Evolutionary conservation across 371 early-diverging fungal genomes (phyloP), one percentile per base, ranked within the genome.

Genomic region (Mortierella sp.): DNA sequence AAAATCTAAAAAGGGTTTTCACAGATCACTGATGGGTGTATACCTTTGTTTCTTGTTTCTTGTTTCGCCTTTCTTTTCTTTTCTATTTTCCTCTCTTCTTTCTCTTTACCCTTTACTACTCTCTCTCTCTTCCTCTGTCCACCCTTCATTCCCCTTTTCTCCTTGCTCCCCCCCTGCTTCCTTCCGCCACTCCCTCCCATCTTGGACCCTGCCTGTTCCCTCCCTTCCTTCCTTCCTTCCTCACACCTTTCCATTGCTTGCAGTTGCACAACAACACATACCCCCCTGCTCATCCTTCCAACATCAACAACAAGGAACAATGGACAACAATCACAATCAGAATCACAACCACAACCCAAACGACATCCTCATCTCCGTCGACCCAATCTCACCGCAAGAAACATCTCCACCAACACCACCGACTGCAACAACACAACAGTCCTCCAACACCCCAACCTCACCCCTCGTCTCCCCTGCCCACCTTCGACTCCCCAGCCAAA

Each of bases 291-390:
- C 16, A 18, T 4, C 56, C n/a, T 56, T 56, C 27, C 21, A 38
- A 18, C 63, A 35, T 35, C 35, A 63, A 6, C 63, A 21, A 10
- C 18, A 43, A 73, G 44, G 11, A 11, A 35, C 14, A 1, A 60
- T 44, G 58, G 55, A 60, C 48, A 54, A 4, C 18, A 29, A 54
- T 21, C 32, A 29, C 29, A n/a, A 74, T 46, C n/a, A 44, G 10
- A 71, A 18, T 49, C 14, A 43, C 8, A 71, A 18, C 35, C 58
- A 29, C 74, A 79, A 48, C 72, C 41, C 41, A 60, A 35, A 79
- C 38, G 79, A 79, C 49, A 75, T 60, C 41, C 72, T 80, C 74
- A 79, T 83, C 58, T 29, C 80, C n/a, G 80, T 77, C 24, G 78
- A 83, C 29, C 77, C 80, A 7, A n/a, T 48, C 2, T 44, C 60